Evolutionary conservation across 495 filamentous ascomycete genomes (phyloP).

Genomic region (Arthonia radiata): DNA sequence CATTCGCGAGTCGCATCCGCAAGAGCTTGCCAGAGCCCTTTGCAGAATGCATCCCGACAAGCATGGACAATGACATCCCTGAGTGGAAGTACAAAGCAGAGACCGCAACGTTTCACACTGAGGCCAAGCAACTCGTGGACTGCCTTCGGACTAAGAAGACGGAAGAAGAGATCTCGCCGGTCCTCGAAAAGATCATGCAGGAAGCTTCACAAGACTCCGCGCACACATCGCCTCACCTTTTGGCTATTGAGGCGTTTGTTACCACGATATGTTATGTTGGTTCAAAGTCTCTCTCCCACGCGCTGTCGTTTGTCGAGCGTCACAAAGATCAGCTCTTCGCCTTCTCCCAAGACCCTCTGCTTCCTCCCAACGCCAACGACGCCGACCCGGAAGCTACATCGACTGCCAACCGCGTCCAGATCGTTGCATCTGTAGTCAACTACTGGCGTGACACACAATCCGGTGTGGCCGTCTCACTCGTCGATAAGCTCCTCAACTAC

Average conservation of each 20-base stretch:
- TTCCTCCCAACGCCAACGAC: no score
- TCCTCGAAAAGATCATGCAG: constrained; percentile 53
- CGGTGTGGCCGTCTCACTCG: constrained; percentile 73
- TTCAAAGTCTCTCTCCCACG: constrained; percentile 84
- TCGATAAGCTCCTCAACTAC: constrained; percentile 96
- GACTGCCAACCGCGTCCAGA: constrained; percentile 52
- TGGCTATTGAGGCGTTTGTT: constrained; percentile 76
- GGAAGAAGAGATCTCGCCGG: constrained; percentile 53
- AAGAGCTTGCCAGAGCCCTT: constrained; percentile 76
- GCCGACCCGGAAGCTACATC: no score
- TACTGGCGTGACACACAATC: constrained; percentile 78
- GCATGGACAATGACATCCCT: constrained; percentile 79
- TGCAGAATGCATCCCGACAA: constrained; percentile 52
- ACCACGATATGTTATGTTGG: constrained; percentile 81
- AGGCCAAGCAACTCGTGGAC: constrained; percentile 53
- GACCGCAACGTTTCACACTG: constrained; percentile 52
- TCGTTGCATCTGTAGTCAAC: constrained; percentile 67
- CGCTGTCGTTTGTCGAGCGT: constrained; percentile 84
- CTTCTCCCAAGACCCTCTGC: no score
- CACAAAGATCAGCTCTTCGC: constrained; percentile 75
- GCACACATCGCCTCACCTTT: constrained; percentile 45
- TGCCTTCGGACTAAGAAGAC: constrained; percentile 63
- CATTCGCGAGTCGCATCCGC: constrained; percentile 88
- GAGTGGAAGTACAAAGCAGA: constrained; percentile 76
- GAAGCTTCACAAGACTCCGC: constrained; percentile 40